Base-by-base conservation (phyloP, 371 early-diverging fungal genomes). In the Syncephalastrum sp. region DNA sequence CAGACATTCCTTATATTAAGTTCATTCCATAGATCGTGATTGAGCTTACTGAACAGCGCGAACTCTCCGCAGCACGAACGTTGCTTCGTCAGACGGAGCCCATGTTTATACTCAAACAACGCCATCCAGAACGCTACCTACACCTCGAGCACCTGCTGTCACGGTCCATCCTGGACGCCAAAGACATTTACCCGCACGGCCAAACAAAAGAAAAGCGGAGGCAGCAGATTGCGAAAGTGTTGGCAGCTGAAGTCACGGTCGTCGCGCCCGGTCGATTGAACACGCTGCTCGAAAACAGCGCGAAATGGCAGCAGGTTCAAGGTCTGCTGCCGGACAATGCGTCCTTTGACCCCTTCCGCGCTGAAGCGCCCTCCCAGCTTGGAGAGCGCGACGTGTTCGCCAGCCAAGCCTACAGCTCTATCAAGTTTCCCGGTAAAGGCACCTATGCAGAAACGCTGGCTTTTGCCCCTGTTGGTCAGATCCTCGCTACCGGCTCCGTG, bases 71-170 rank as follows among this genome's bases (percentile, higher is more conserved):
- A 23, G 98, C 96, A 2, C 70, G 94, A 45, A 84, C 90, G 2
- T 69, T 97, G 27, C 71, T 96, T 48, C 77, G 96, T 45, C 91
- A 92, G 54, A 95, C 95, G 0, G 92, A 92, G 46, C 88, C 92
- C 4, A 87, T 96, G 85, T 82, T 90, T 55, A 50, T 83, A 15
- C 67, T 96, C 51, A 74, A 84, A 27, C 86, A 91, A 19, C 68
- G 72, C 5, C 79, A 85, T 50, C 88, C 91, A 0, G 94, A 95
- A 16, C 75, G 95, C 42, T 96, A 95, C 55, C 60, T 91, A 42
- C 79, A 79, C 27, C 69, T 94, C n/a, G 94, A 93, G 68, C 79
- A 85, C 50, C 63, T 95, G 24, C 54, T 95, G 16, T 84, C 90
- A 0, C 69, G 82, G 7, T 81, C 85, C 7, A 65, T 80, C 52